Evolutionary conservation across 2,329 filamentous ascomycete species (phyloP), one percentile per base, ranked within the genome.

Genomic region (Tolypocladium sp.): DNA sequence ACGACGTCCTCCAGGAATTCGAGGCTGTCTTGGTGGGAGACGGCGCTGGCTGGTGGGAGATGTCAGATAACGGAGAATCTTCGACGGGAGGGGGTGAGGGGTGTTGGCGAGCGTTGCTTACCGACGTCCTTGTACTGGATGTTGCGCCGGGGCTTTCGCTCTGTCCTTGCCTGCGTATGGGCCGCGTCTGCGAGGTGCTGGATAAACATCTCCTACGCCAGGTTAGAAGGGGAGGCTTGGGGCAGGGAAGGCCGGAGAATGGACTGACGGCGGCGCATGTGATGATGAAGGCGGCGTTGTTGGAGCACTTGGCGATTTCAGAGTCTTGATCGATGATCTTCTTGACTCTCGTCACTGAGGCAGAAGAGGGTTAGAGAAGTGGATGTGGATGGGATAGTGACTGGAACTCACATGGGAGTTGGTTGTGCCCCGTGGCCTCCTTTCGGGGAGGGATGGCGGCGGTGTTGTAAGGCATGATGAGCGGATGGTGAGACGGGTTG

Each of bases 51-150:
- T 92, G 67, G 56, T 57, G 17, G 57, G 35, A 25, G 20, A 7
- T 17, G 52, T 57, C 55, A 59, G 61, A 56, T 68, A 35, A 20
- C 12, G 3, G 30, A 35, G 8, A 5, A 25, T 30, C n/a, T 22
- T 15, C 20, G 38, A 54, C 20, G 9, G 12, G 30, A 20, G 38
- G 7, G 22, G 25, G 13, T n/a, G 33, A 38, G 2, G 40, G 15
- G 37, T 25, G 44, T 46, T 13, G 10, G 46, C 25, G 27, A 12
- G 35, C 25, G 22, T 2, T 4, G 22, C 81, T 60, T 77, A 92
- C 90, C 88, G 49, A 99, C 82, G 74, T 99, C 94, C 70, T 91
- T 91, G 78, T 99, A 99, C 73, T 97, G 94, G 62, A 99, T 89
- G 69, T 95, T 97, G 61, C 92, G 86, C 59, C 94, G 83, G 7